A percentile compares a stretch with the other conserved stretches of the same genome.
These are phyloP conservation scores for Dendrothele bispora DNA, from an alignment of 768 basidiomycete genomes.

Conservation along the genomic window DNA sequence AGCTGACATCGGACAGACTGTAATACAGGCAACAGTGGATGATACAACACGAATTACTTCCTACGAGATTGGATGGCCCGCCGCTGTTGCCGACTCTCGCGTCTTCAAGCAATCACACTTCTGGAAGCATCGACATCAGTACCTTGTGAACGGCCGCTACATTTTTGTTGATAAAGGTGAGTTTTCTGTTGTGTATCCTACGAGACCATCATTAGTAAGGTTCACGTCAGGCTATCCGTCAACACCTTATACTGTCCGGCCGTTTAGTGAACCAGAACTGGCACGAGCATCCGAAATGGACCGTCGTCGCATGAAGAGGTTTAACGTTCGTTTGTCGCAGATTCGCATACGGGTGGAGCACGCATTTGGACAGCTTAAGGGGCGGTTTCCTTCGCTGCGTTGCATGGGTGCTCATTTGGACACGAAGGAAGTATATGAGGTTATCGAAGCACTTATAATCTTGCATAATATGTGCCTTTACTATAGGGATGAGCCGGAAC, in stretches of 20 bases:
- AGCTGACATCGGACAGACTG: conserved; percentile 5
- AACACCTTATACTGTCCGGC: conserved; percentile 19
- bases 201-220: neutral
- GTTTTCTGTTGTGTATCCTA: too few relatives aligned
- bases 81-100: conserved; percentile 16
- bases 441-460: conserved; percentile 15
- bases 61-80: conserved; percentile 22
- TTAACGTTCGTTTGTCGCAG: conserved; percentile 18
- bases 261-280: conserved; percentile 23
- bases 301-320: conserved; percentile 11
- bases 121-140: conserved; percentile 13
- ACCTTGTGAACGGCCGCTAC: conserved; percentile 18
- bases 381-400: conserved; percentile 17
- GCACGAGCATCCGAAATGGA: neutral
- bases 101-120: conserved; percentile 18
- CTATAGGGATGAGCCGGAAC: too few relatives aligned
- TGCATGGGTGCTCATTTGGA: conserved; percentile 13
- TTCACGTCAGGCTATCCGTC: conserved; percentile 21
- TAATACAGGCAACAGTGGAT: conserved; percentile 20
- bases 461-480: conserved; percentile 20
- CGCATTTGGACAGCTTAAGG: conserved; percentile 24
- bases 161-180: conserved; percentile 23
- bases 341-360: conserved; percentile 21
- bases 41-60: conserved; percentile 18
- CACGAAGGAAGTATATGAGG: conserved; percentile 13